Percentiles rank a stretch among this genome's conserved stretches.
phyloP scores from a whole-genome alignment of 352 stramenopile genomes.

The Pythium phragmiticola region DNA sequence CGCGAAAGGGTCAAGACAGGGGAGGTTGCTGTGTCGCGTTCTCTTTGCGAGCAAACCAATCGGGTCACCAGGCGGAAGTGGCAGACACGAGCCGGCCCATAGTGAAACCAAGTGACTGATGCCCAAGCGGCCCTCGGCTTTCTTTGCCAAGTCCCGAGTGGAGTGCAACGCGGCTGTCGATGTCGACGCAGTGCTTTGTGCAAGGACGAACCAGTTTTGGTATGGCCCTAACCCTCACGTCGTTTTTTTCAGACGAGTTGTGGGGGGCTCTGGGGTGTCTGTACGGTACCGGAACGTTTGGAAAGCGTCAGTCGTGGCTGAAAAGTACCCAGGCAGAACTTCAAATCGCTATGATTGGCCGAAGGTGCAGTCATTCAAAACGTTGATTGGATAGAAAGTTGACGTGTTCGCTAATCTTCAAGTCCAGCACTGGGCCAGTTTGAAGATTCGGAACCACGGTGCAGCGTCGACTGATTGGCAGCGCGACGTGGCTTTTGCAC shows the following conservation, averaged over 20 bases:
- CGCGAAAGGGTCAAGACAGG: not conserved
- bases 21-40: not conserved
- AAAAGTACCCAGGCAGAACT: constrained; percentile 18
- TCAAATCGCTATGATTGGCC: constrained; percentile 17
- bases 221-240: constrained; percentile 26
- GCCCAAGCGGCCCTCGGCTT: constrained; percentile 1
- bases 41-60: not conserved
- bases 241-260: constrained; percentile 20
- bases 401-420: constrained; percentile 23
- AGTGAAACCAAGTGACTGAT: constrained; percentile 22
- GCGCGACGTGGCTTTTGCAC: constrained; percentile 20
- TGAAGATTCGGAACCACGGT: constrained; percentile 20
- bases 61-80: constrained; percentile 1
- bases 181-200: constrained; percentile 7
- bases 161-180: constrained; percentile 10
- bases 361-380: not conserved
- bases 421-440: not conserved
- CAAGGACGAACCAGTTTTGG: constrained; percentile 10
- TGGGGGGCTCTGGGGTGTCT: not conserved
- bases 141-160: constrained; percentile 3
- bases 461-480: not conserved
- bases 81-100: constrained; percentile 15
- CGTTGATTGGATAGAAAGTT: constrained; percentile 21
- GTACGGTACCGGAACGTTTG: no score
- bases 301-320: no score